Conservation (phyloP, 441 rosid species). For the Croton laevigatus region DNA sequence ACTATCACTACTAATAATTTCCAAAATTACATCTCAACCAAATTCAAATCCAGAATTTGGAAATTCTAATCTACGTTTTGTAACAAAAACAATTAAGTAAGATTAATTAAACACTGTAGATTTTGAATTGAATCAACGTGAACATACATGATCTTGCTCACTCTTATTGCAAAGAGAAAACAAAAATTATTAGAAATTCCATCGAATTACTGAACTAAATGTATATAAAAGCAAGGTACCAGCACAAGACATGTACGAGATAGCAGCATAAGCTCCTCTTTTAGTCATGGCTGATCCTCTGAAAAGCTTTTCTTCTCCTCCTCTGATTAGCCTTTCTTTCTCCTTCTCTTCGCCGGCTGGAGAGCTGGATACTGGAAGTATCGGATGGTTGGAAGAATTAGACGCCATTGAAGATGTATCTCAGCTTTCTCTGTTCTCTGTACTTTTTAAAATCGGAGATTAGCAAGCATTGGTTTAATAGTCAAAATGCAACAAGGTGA, state of each 20-base stretch:
- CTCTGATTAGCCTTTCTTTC: constrained; percentile 48
- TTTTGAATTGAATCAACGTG: neutral
- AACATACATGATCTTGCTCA: too few species aligned
- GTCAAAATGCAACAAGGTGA: neutral
- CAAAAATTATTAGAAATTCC: neutral
- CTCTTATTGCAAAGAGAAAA: neutral
- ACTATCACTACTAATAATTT: neutral
- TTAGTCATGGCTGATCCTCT: constrained; percentile 94
- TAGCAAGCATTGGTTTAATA: constrained; percentile 11
- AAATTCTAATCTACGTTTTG: neutral
- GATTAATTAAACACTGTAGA: neutral
- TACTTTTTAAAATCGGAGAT: neutral
- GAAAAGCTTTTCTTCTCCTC: constrained; percentile 61
- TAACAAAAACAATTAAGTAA: neutral
- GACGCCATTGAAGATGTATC: constrained; percentile 42
- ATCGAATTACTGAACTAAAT: neutral
- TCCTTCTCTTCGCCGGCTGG: constrained; percentile 39
- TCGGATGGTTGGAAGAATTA: constrained; percentile 42
- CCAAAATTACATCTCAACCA: neutral
- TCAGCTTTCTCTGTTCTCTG: neutral
- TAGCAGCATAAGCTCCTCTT: constrained; percentile 80
- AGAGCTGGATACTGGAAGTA: constrained; percentile 69
- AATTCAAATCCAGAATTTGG: neutral
- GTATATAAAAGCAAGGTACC: constrained; percentile 33
- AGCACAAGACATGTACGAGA: constrained; percentile 91